Base-by-base conservation (phyloP, 2,329 filamentous ascomycete genomes). In the Pseudogymnoascus sp. region DNA sequence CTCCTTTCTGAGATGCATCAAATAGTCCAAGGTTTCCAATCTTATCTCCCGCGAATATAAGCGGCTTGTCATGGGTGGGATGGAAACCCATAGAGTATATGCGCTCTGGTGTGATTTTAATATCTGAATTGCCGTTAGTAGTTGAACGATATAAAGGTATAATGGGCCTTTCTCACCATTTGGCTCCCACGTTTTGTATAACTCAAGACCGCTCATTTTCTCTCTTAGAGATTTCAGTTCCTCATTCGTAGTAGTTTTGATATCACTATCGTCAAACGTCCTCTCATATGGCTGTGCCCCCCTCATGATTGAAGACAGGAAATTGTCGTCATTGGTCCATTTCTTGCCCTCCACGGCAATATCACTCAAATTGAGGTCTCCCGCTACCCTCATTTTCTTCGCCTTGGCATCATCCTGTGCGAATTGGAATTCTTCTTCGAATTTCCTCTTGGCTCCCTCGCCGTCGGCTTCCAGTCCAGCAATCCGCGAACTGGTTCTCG, bases 11-110 rank as follows among this genome's bases (percentile, higher is more conserved):
- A 0, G 90, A 93, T 1, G 88, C 92, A 72, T 99, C 93, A 62
- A 97, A 93, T 0, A 99, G 85, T 0, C 95, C 95, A 64, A 98
- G 81, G 24, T 91, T 90, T 1, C 95, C 93, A 67, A 96, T 83
- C 73, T 99, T 99, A 71, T 99, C 95, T 10, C 93, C 93, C 0
- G 93, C 93, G 72, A 99, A 96, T 1, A 98, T 83, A 2, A 99
- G 80, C 0, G 93, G 87, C 70, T 98, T 98, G 2, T 93, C 86
- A 64, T 87, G 81, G 0, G 87, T 93, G 0, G 95, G 95, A 70
- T 99, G 95, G 69, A 99, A 93, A 0, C 88, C 87, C 70, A 98
- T 85, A 0, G 90, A 83, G 72, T 98, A 99, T 12, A 96, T 84
- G 61, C 93, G 80, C 68, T 96, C 91, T 0, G 92, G 93, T 0